Evolutionary conservation across 2,329 filamentous ascomycete genomes (phyloP), one percentile per base, ranked within the genome.

Genomic region (Shiraia bambusicola): DNA sequence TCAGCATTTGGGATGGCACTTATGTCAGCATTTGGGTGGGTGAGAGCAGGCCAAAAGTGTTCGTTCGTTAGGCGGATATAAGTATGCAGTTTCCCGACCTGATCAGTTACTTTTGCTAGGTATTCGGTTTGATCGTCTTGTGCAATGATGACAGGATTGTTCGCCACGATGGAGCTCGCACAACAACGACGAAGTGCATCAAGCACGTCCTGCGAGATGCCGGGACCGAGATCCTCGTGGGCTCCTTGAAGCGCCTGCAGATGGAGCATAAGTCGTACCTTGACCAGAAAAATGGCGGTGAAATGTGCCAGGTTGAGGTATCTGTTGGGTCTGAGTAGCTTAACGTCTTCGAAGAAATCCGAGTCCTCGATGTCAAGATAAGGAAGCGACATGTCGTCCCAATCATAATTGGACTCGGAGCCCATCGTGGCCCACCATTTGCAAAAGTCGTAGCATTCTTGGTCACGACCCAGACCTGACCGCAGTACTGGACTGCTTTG

Each of bases 391-490:
- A 45, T 53, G 39, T 74, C 56, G 5, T 50, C 53, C 66, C 58
- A 72, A 32, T 74, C 63, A 33, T 72, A 72, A 29, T 63, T 15
- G 8, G 28, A 16, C 3, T 55, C 33, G 13, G 47, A 17, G 5
- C 44, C 58, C 1, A 49, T 49, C 2, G 55, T 63, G 34, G 74
- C 73, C 63, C 64, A 77, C 73, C 71, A 77, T 57, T 75, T 77
- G 51, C 69, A 34, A 24, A 75, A 73, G 36, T 75, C 71, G 44
- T 76, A 76, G 50, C 67, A 72, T 14, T 76, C 74, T 52, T 80
- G 75, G 41, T 80, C 76, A 29, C 57, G 63, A 22, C 69, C 69
- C 7, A 80, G 66, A 3, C 76, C 70, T 56, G 53, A 30, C 66
- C 55, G 56, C 77, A 80, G 59, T 79, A 79, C 28, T 56, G 57